Evolutionary conservation across 2,329 filamentous ascomycete species (phyloP).

Genomic region (Ramularia collo-cygni): DNA sequence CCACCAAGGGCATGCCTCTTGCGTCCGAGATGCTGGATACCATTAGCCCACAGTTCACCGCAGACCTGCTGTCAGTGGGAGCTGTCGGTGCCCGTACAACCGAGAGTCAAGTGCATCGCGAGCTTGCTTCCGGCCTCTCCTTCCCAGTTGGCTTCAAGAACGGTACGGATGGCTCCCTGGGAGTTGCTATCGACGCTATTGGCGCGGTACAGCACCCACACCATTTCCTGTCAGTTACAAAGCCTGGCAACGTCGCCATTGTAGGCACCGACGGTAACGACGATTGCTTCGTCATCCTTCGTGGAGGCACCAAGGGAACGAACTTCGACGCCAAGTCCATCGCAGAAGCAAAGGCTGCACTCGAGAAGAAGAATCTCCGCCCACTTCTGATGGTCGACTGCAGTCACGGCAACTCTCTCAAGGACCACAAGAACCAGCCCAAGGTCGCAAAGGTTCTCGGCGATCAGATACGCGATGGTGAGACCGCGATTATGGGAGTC

Average conservation of each 20-base stretch:
- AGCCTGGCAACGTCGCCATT: constrained; percentile 90
- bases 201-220: constrained; percentile 86
- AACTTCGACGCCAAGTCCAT: constrained; percentile 89
- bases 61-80: constrained; percentile 83
- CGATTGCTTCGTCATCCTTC: constrained; percentile 92
- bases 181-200: constrained; percentile 91
- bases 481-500: constrained; percentile 85
- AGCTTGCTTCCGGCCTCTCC: constrained; percentile 85
- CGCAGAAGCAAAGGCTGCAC: constrained; percentile 69
- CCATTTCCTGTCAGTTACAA: constrained; percentile 95
- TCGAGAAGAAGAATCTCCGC: constrained; percentile 63
- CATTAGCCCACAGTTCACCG: constrained; percentile 93
- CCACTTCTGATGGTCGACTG: constrained; percentile 94
- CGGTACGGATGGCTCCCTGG: constrained; percentile 84
- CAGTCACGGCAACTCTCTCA: constrained; percentile 77
- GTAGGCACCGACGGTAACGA: constrained; percentile 92
- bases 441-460: constrained; percentile 79
- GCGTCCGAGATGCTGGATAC: constrained; percentile 98
- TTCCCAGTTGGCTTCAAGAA: constrained; percentile 99
- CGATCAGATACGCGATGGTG: constrained; percentile 77
- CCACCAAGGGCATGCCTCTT: constrained; percentile 86
- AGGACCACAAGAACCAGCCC: constrained; percentile 96
- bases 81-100: constrained; percentile 95
- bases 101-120: constrained; percentile 90
- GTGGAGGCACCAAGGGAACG: constrained; percentile 85